phyloP scores from a whole-genome alignment of 2,329 filamentous ascomycete species.

The Trichocomaceae sp. region DNA sequence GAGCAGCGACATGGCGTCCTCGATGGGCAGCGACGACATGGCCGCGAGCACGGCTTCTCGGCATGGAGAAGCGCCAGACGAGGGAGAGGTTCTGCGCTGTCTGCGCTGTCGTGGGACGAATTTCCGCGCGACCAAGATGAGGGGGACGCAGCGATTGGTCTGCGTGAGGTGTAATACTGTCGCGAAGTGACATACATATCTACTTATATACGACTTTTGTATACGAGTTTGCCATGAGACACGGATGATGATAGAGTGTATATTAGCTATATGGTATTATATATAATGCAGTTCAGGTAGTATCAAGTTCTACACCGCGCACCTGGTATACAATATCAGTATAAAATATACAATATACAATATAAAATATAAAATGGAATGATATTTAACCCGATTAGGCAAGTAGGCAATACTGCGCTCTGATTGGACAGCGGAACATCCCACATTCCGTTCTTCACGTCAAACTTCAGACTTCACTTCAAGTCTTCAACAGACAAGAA shows the following conservation, averaged over 20 bases:
- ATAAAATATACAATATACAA: no score
- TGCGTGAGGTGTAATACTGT: slow-evolving; percentile 49
- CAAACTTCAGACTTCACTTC: no score
- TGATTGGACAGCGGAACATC: no score
- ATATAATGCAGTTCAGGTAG: no score
- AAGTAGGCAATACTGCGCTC: no score
- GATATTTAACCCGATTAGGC: no score
- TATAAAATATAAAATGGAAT: no score
- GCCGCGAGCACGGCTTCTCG: neutral
- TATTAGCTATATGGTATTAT: neutral
- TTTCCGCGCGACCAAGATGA: slow-evolving; percentile 55
- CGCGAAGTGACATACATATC: neutral
- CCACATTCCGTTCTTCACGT: no score
- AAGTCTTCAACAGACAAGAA: no score
- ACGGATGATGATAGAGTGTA: neutral
- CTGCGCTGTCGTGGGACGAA: slow-evolving; percentile 54
- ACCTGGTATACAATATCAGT: no score
- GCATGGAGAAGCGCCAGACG: neutral
- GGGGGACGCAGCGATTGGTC: slow-evolving; percentile 49
- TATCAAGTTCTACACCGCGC: no score
- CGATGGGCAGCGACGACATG: slow-evolving; percentile 36
- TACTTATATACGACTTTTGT: neutral
- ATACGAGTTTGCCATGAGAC: neutral
- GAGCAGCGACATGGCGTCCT: slow-evolving; percentile 51
- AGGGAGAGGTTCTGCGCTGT: slow-evolving; percentile 45